Conservation (phyloP, 2,329 filamentous ascomycete genomes). For the Alternaria sp. region DNA sequence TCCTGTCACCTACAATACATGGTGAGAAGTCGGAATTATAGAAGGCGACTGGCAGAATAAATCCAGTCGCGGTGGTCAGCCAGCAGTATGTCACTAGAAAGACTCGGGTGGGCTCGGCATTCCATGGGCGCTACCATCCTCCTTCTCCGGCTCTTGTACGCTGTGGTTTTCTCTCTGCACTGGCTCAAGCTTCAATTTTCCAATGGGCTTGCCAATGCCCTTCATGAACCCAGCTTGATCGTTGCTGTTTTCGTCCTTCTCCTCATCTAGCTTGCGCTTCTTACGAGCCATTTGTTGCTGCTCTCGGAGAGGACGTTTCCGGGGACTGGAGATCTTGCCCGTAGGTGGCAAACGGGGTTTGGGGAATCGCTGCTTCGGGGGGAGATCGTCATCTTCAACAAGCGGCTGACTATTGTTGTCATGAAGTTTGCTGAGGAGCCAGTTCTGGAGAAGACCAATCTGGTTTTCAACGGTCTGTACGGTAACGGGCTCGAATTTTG, state of each 20-base stretch:
- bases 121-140: conserved; percentile 70
- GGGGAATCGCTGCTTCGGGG: conserved; percentile 82
- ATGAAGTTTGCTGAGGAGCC: conserved; percentile 88
- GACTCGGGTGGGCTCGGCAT: conserved; percentile 86
- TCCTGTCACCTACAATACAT: not conserved
- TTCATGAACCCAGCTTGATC: conserved; percentile 41
- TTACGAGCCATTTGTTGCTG: conserved; percentile 86
- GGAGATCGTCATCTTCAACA: conserved; percentile 93
- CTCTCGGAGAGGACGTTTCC: conserved; percentile 83
- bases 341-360: conserved; percentile 71
- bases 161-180: conserved; percentile 66
- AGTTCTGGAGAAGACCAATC: conserved; percentile 88
- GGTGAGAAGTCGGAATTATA: conserved; percentile 9
- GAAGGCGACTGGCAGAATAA: not conserved
- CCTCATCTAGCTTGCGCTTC: conserved; percentile 74
- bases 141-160: conserved; percentile 70
- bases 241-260: conserved; percentile 48
- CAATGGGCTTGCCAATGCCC: conserved; percentile 64
- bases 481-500: conserved; percentile 79
- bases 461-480: conserved; percentile 78
- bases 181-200: conserved; percentile 58
- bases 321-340: conserved; percentile 85
- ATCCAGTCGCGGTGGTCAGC: not conserved
- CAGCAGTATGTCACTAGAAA: conserved; percentile 52
- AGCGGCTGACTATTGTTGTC: conserved; percentile 83